Percentiles rank a stretch among this genome's conserved stretches.
These are phyloP conservation scores for Aspergillus bridgeri DNA, from an alignment of 495 filamentous ascomycete genomes.

Conservation along the genomic window DNA sequence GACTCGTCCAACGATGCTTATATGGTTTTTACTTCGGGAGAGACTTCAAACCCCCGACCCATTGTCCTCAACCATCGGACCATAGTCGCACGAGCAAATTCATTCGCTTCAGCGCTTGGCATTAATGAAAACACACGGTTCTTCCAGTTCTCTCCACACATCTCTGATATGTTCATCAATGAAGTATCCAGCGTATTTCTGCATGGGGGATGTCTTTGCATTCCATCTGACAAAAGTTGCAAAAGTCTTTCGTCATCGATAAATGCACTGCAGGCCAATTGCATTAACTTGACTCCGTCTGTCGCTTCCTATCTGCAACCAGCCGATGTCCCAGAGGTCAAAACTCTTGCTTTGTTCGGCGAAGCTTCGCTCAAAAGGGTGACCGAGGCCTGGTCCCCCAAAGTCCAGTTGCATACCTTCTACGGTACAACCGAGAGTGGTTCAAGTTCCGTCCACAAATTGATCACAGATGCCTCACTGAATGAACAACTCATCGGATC, in stretches of 20 bases:
- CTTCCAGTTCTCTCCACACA: constrained; percentile 55
- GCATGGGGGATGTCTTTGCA: constrained; percentile 44
- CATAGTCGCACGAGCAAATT: constrained; percentile 42
- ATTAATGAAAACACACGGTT: constrained; percentile 50
- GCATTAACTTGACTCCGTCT: constrained; percentile 35
- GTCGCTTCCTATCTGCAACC: constrained; percentile 16
- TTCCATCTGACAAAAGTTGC: constrained; percentile 31
- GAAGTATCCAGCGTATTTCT: constrained; percentile 41
- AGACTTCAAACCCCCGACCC: constrained; percentile 37
- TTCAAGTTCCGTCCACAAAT: constrained; percentile 24
- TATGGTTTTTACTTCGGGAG: constrained; percentile 55
- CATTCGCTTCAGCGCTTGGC: constrained; percentile 43
- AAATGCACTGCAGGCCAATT: constrained; percentile 32
- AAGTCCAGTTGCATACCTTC: constrained; percentile 24
- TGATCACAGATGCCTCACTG: neutral
- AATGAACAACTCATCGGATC: constrained; percentile 24
- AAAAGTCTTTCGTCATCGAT: constrained; percentile 30
- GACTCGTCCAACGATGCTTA: constrained; percentile 38
- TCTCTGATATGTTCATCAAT: constrained; percentile 38
- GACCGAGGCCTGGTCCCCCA: constrained; percentile 12
- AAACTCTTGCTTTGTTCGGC: constrained; percentile 19
- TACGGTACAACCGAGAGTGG: constrained; percentile 41
- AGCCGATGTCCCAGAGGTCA: constrained; percentile 18
- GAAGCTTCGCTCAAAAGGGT: constrained; percentile 15
- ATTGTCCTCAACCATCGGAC: constrained; percentile 38